Base-by-base conservation (phyloP, 805 yeast genomes). In the Candida maesae region DNA sequence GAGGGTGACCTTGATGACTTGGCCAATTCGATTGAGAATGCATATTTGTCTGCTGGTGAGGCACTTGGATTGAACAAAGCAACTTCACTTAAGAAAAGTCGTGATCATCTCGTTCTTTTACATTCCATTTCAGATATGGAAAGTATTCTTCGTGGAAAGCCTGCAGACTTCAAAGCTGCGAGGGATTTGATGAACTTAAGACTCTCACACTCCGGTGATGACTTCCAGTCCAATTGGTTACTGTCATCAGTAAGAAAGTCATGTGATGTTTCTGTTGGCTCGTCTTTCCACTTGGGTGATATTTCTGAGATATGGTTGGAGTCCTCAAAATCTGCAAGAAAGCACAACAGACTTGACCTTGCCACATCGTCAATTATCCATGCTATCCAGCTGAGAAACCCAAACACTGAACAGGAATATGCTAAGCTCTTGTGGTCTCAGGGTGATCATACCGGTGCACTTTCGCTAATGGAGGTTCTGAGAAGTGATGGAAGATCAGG, bases 401-500 rank as follows among this genome's bases (percentile, higher is more conserved):
- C 62, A 6, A 66, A 67, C 18, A 81, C 84, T 6, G 82, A 81
- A 44, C 62, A 84, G 29, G 95, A 89, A 57, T 82, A 84, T 59
- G 82, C 96, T 0, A 80, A 84, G 42, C 69, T 93, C 8, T 61
- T 88, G 29, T 91, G 98, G 97, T 82, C 79, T 4, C 87, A 85
- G 56, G 96, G 95, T 1, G 95, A 88, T 47, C 86, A 78, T 45
- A 75, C 89, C 18, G 82, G 88, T 50, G 98, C 98, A 0, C 70
- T 91, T 33, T 79, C 83, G 38, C 68, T 78, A 7, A 65, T 86
- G 27, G 71, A 72, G 8, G 69, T 71, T 13, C 60, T 76, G 35
- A 50, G 49, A 24, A 35, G 46, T 4, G 25, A 42, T 8, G 41
- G 53, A 33, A 44, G 41, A 7, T 33, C 38, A 7, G 32, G 55